Evolutionary conservation across 2,329 filamentous ascomycete genomes (phyloP).

Genomic region (Exophiala calicioides): DNA sequence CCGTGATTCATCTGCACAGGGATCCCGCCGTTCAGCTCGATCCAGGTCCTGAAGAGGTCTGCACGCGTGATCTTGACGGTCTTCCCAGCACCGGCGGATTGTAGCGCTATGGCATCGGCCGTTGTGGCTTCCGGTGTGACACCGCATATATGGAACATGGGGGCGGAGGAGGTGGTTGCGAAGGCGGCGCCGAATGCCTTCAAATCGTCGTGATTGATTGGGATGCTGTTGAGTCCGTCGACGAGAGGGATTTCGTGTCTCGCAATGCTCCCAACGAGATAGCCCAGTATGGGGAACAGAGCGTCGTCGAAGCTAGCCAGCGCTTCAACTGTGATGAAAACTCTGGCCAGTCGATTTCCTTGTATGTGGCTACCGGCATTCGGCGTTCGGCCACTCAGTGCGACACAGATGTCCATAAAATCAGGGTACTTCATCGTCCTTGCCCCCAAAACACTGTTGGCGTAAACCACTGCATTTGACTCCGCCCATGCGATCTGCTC

Average conservation of each 20-base stretch:
- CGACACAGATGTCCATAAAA: constrained; percentile 47
- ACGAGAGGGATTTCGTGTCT: constrained; percentile 40
- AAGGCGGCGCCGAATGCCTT: constrained; percentile 51
- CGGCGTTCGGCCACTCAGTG: constrained; percentile 43
- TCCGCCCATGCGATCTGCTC: constrained; percentile 49
- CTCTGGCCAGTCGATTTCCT: constrained; percentile 25
- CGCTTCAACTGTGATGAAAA: not conserved
- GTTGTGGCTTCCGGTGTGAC: constrained; percentile 42
- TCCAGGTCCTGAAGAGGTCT: no score
- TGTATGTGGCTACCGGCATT: constrained; percentile 35
- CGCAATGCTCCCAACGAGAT: constrained; percentile 38
- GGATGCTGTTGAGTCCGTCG: constrained; percentile 35
- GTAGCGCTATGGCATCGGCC: no score
- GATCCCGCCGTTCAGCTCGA: no score
- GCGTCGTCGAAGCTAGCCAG: constrained; percentile 36
- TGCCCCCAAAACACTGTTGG: constrained; percentile 50
- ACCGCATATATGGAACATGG: constrained; percentile 49
- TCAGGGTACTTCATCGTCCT: constrained; percentile 51
- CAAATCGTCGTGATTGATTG: constrained; percentile 36
- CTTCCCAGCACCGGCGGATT: no score
- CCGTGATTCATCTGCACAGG: no score
- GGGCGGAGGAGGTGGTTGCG: constrained; percentile 44
- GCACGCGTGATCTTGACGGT: no score
- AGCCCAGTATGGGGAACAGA: constrained; percentile 44
- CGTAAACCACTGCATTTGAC: constrained; percentile 50